Evolutionary conservation across 2,329 filamentous ascomycete species (phyloP).

Genomic region (Ophiostoma sp.): DNA sequence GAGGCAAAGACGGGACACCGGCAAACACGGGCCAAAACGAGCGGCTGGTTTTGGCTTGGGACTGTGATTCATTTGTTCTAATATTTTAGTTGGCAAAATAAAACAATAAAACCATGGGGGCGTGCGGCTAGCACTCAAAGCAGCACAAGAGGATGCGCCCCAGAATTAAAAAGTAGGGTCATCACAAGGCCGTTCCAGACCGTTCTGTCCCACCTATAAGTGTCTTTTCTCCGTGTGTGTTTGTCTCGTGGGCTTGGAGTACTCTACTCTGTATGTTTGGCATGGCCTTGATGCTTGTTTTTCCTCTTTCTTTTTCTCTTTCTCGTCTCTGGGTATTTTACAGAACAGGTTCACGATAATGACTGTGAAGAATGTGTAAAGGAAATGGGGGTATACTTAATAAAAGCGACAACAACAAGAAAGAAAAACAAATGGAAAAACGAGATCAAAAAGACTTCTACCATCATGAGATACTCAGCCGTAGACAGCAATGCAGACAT

Average conservation of each 20-base stretch:
- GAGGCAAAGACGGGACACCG: background rate
- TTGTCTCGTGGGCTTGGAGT: background rate
- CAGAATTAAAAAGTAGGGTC: conserved; percentile 5
- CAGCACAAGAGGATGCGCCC: background rate
- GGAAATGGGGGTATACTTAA: background rate
- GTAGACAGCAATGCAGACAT: background rate
- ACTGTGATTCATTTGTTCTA: background rate
- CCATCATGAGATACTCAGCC: conserved; percentile 4
- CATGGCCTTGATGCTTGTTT: background rate
- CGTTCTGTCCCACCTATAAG: conserved; percentile 14
- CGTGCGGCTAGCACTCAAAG: background rate
- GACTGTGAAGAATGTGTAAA: conserved; percentile 12
- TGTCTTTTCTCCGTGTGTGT: background rate
- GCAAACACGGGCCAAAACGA: conserved; percentile 3
- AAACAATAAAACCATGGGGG: background rate
- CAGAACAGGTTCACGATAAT: conserved; percentile 7
- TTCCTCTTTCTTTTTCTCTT: background rate
- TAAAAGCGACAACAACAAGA: background rate
- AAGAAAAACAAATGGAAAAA: background rate
- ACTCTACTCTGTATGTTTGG: background rate
- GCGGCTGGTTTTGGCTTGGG: background rate
- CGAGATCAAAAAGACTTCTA: background rate
- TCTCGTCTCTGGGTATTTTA: background rate
- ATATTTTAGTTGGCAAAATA: background rate
- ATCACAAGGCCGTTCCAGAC: conserved; percentile 13